Conservation (phyloP, 83 land plant species). For the Picea mariana region DNA sequence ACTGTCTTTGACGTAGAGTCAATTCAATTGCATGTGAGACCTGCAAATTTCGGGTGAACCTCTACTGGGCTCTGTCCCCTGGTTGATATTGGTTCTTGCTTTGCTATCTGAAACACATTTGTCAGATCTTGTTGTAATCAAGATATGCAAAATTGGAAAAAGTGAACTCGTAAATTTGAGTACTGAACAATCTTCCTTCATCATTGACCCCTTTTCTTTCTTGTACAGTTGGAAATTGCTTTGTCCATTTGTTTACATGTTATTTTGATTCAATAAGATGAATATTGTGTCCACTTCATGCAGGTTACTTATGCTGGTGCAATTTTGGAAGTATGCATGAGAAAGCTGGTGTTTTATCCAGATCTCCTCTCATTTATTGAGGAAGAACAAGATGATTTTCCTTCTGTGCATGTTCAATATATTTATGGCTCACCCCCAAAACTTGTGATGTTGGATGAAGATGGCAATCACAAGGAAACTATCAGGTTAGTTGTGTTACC, state of each 20-base stretch:
- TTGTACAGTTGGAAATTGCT: neutral
- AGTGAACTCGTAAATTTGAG: too few relatives aligned
- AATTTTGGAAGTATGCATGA: slow-evolving; percentile 87
- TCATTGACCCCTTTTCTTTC: neutral
- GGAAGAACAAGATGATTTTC: slow-evolving; percentile 69
- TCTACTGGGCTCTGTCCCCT: too few relatives aligned
- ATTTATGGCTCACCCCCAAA: slow-evolving; percentile 82
- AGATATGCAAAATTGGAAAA: too few relatives aligned
- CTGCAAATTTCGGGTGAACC: too few relatives aligned
- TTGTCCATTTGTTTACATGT: neutral
- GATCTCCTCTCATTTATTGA: slow-evolving; percentile 87
- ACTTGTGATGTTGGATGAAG: slow-evolving; percentile 78
- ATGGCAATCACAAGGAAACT: slow-evolving; percentile 75
- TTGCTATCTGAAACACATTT: too few relatives aligned
- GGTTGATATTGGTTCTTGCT: too few relatives aligned
- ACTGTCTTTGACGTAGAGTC: too few relatives aligned
- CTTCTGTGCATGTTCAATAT: slow-evolving; percentile 69
- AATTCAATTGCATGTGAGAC: too few relatives aligned
- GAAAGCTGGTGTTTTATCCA: slow-evolving; percentile 92
- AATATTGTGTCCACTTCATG: neutral
- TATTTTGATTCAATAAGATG: neutral
- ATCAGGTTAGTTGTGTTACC: slow-evolving; percentile 61
- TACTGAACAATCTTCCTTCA: too few relatives aligned
- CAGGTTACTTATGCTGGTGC: slow-evolving; percentile 87
- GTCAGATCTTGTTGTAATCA: too few relatives aligned